Base-by-base conservation (phyloP, 176 grass and related monocot species). In the Lolium multiflorum region DNA sequence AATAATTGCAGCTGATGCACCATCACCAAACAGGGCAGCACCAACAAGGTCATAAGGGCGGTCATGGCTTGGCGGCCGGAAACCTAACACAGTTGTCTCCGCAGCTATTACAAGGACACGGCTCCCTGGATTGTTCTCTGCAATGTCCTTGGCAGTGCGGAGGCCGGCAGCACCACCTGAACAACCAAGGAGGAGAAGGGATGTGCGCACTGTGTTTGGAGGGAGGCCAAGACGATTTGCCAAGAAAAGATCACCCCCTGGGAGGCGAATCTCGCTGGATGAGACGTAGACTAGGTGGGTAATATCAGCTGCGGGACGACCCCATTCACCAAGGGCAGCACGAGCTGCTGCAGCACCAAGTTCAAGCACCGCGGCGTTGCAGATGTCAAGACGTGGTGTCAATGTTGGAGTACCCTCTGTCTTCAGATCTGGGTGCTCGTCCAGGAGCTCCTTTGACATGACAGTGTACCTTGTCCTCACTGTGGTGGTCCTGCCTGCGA, bases 281-380 rank as follows among this genome's bases (percentile, higher is more conserved):
- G 93, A 98, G 83, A 94, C 89, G 72, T 89, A 98, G 76, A 98
- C 90, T 6, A 98, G 78, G 81, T 98, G 96, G 63, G 96, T 98
- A 58, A 95, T 92, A 76, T 90, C 93, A 59, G 88, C 71, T 58
- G 84, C 78, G 3, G 93, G 69, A 25, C 86, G 86, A 2, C 88
- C 88, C 96, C 96, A 98, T 21, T 93, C 93, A 46, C 84, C 86
- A 18, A 93, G 78, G 83, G 93, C 92, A 57, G 88, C 85, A 37
- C 14, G 84, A 76, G 89, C 80, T 63, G 96, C 91, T 1, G 68
- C 83, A 1, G 81, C 91, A 21, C 91, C 91, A 81, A 98, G 94
- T 50, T 95, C 91, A 18, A 95, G 78, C 76, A 95, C 96, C 0
- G 96, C 93, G 1, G 89, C 60, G 22, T 98, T 94, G 88, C 93